phyloP scores from a whole-genome alignment of 306 rosid species.

The Pterocarpus macrocarpus region DNA sequence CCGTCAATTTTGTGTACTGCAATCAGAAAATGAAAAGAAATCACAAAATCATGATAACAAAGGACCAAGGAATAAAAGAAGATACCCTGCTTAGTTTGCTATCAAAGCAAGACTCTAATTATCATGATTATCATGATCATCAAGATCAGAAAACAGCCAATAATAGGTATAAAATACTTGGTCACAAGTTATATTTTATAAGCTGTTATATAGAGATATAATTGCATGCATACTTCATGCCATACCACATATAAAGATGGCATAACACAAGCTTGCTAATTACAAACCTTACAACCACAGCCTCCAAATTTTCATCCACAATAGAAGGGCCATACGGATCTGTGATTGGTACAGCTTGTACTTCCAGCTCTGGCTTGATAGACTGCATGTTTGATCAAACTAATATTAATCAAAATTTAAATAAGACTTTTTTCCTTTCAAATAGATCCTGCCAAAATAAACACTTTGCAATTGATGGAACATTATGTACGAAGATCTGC shows the following conservation, averaged over 20 bases:
- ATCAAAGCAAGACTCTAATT: conserved; percentile 20
- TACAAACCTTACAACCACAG: conserved; percentile 88
- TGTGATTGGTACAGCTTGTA: conserved; percentile 79
- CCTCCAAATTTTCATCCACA: conserved; percentile 84
- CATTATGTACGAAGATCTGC: conserved; percentile 19
- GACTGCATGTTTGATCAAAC: conserved; percentile 62
- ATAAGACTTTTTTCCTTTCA: background rate
- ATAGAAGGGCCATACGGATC: conserved; percentile 98
- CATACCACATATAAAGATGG: conserved; percentile 28
- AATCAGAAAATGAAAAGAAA: background rate
- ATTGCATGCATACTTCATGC: conserved; percentile 16
- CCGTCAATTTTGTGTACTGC: conserved; percentile 21
- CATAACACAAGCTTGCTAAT: conserved; percentile 7
- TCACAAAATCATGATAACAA: conserved; percentile 33
- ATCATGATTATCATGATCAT: conserved; percentile 13
- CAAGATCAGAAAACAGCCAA: conserved; percentile 5
- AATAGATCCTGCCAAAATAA: conserved; percentile 7
- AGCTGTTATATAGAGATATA: conserved; percentile 5
- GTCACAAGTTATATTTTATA: conserved; percentile 13
- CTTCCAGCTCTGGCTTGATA: conserved; percentile 77
- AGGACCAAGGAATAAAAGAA: background rate
- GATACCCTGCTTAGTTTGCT: conserved; percentile 20
- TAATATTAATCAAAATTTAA: conserved; percentile 8
- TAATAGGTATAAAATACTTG: conserved; percentile 13
- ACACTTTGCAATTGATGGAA: conserved; percentile 17